These are phyloP conservation scores for Lycium barbarum DNA, from an alignment of 257 asterid genomes.

Conservation along the genomic window DNA sequence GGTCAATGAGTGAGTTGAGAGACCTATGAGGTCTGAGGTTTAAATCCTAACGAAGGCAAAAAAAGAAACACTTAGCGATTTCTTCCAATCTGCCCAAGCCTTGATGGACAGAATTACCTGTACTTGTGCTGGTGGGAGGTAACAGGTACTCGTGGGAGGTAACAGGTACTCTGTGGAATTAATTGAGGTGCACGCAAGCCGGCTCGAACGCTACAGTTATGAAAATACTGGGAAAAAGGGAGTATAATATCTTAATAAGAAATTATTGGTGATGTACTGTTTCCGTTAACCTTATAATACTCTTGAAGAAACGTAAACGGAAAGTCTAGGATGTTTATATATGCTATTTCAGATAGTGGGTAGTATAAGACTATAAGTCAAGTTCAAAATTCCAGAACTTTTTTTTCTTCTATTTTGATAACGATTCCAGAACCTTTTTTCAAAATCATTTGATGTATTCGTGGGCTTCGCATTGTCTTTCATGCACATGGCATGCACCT, in stretches of 20 bases:
- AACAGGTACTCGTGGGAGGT: not conserved
- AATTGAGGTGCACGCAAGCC: not conserved
- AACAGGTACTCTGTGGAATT: not conserved
- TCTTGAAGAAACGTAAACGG: conserved; percentile 8
- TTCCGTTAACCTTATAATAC: not conserved
- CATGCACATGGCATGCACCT: not conserved
- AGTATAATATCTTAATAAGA: not conserved
- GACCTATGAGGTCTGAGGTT: not conserved
- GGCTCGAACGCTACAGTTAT: not conserved
- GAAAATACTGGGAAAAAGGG: not conserved
- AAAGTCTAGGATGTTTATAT: not conserved
- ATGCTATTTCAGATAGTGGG: not conserved
- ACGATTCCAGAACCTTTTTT: not conserved
- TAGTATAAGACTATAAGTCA: not conserved
- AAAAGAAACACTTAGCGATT: not conserved
- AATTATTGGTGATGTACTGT: conserved; percentile 6
- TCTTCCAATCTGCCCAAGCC: not conserved
- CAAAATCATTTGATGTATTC: not conserved
- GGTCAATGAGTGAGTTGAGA: not conserved
- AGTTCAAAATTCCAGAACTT: not conserved
- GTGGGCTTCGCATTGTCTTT: not conserved
- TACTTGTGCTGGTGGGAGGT: not conserved
- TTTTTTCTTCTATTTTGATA: not conserved
- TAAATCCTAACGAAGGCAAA: not conserved
- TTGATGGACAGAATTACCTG: not conserved